Conservation (phyloP, 1,284 basidiomycete genomes). For the Melanopsichium pennsylvanicum region DNA sequence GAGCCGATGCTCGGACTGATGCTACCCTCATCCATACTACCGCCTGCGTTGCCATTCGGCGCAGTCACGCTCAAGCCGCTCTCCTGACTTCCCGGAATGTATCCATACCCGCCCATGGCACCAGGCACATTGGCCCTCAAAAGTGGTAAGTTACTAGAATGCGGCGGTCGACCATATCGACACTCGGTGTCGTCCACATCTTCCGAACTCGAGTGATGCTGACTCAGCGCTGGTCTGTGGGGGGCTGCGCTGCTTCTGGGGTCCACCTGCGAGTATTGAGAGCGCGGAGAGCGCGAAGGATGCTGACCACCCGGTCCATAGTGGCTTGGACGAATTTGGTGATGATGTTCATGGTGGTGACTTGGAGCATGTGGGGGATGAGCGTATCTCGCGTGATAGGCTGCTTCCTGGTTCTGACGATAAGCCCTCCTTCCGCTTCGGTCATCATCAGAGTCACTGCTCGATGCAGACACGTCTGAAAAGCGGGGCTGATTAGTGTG, state of each 20-base stretch:
- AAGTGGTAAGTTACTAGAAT: background rate
- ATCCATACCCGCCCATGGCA: constrained; percentile 56
- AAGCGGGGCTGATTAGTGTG: constrained; percentile 40
- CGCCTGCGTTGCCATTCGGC: constrained; percentile 16
- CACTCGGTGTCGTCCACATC: constrained; percentile 24
- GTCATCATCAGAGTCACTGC: constrained; percentile 43
- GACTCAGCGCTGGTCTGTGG: constrained; percentile 18
- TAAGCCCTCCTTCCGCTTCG: constrained; percentile 16
- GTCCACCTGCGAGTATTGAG: constrained; percentile 15
- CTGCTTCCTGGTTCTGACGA: constrained; percentile 14
- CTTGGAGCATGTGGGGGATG: constrained; percentile 9
- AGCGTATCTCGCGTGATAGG: constrained; percentile 6
- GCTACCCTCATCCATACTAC: constrained; percentile 38
- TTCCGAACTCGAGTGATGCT: constrained; percentile 37
- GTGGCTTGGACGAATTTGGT: background rate
- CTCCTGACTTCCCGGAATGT: constrained; percentile 61
- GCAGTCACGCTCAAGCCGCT: constrained; percentile 48
- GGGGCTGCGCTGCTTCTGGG: constrained; percentile 1
- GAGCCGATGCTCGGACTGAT: constrained; percentile 55
- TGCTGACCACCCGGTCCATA: background rate
- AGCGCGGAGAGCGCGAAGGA: constrained; percentile 7
- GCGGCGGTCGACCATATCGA: constrained; percentile 2
- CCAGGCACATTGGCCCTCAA: constrained; percentile 32
- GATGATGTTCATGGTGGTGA: constrained; percentile 3
- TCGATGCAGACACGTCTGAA: constrained; percentile 37